phyloP scores from a whole-genome alignment of 495 filamentous ascomycete species.

The Neurospora sp. region DNA sequence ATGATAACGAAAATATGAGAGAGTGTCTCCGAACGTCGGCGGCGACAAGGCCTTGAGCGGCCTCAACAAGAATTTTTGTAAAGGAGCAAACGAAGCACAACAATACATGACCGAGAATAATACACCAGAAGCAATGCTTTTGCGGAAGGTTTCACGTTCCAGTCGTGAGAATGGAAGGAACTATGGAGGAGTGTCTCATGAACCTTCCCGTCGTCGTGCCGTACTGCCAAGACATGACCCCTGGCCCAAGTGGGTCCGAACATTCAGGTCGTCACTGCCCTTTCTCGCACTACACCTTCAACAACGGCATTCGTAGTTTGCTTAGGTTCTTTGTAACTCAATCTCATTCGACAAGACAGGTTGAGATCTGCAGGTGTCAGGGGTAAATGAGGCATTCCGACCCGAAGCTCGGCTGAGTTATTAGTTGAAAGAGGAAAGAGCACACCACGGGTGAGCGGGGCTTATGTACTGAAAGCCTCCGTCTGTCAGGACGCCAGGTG shows the following conservation, averaged over 20 bases:
- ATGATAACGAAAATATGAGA: background rate
- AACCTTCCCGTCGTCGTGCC: background rate
- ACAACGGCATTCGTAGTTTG: background rate
- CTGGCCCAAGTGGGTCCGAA: background rate
- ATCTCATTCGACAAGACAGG: background rate
- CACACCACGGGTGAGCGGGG: background rate
- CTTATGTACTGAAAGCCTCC: background rate
- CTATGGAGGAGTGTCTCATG: background rate
- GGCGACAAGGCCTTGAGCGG: background rate
- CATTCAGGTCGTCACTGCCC: background rate
- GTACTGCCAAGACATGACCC: background rate
- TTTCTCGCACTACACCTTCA: background rate
- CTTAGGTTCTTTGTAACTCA: background rate
- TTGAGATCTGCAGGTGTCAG: background rate
- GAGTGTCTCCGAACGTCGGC: background rate
- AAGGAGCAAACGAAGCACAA: background rate
- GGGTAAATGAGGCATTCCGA: background rate
- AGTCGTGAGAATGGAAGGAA: background rate
- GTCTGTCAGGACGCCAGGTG: background rate
- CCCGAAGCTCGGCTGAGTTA: background rate
- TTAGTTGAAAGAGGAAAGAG: background rate
- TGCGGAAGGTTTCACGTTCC: fast-evolving
- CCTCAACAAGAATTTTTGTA: background rate
- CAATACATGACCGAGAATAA: fast-evolving
- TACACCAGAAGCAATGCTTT: fast-evolving